Percentiles rank a stretch among this genome's conserved stretches.
Evolutionary conservation across 257 asterid species (phyloP).

Genomic region (Henckelia pumila): DNA sequence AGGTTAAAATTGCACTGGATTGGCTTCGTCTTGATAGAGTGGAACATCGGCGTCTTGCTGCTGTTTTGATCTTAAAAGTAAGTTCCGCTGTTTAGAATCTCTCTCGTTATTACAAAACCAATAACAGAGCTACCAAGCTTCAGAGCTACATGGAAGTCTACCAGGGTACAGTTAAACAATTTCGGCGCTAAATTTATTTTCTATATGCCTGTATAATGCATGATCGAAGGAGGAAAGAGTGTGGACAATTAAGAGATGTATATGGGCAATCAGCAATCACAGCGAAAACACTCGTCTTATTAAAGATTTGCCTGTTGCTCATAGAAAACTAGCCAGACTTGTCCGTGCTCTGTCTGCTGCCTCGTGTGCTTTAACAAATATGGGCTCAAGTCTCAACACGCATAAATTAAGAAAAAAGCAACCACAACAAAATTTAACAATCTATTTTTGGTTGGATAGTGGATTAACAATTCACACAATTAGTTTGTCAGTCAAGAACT

Average conservation of each 20-base stretch:
- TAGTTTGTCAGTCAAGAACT: neutral
- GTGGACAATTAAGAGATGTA: constrained; percentile 10
- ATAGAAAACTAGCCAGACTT: neutral
- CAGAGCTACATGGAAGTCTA: constrained; percentile 6
- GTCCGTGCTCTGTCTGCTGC: neutral
- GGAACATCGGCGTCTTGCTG: constrained; percentile 93
- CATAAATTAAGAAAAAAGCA: neutral
- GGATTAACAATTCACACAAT: neutral
- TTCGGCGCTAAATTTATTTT: neutral
- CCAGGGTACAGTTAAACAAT: constrained; percentile 6
- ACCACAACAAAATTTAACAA: neutral
- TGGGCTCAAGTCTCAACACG: neutral
- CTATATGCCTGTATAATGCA: neutral
- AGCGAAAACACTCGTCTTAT: neutral
- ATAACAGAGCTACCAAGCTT: constrained; percentile 17
- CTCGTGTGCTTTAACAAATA: neutral
- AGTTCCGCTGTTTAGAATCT: constrained; percentile 22
- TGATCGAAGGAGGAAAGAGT: constrained; percentile 16
- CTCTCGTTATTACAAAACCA: constrained; percentile 10
- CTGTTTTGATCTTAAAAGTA: constrained; percentile 91
- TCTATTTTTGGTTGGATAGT: neutral
- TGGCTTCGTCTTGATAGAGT: constrained; percentile 97
- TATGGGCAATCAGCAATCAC: neutral
- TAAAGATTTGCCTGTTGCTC: neutral
- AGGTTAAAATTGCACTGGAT: constrained; percentile 85